phyloP scores from a whole-genome alignment of 352 stramenopile genomes.

The Phytophthora niederhauseri region DNA sequence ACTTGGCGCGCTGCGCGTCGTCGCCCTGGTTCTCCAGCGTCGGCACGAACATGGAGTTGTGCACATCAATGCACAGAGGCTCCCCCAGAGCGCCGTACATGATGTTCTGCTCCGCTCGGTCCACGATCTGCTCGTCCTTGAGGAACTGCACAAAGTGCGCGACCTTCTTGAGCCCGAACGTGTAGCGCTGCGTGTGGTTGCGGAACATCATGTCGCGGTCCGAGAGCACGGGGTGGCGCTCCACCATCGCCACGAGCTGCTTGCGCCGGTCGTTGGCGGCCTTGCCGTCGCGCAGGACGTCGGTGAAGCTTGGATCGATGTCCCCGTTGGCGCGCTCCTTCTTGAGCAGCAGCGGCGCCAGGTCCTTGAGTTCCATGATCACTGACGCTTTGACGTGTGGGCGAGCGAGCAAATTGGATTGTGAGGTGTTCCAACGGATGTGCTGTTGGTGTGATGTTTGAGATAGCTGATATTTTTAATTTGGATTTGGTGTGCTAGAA shows the following conservation, averaged over 20 bases:
- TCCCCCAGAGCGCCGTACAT: constrained; percentile 18
- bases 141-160: constrained; percentile 26
- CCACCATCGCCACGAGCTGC: constrained; percentile 16
- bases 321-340: constrained; percentile 18
- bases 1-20: constrained; percentile 24
- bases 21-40: constrained; percentile 29
- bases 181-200: constrained; percentile 33
- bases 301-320: constrained; percentile 12
- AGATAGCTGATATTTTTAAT: not conserved
- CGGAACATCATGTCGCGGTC: constrained; percentile 27
- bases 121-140: not conserved
- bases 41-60: constrained; percentile 28
- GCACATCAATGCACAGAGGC: constrained; percentile 16
- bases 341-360: constrained; percentile 25
- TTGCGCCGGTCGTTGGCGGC: constrained; percentile 18
- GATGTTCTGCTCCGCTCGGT: constrained; percentile 16
- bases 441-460: not conserved
- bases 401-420: not conserved
- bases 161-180: constrained; percentile 23
- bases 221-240: constrained; percentile 21
- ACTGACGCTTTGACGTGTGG: not conserved
- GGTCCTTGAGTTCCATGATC: constrained; percentile 26
- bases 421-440: not conserved
- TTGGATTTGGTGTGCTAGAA: no score
- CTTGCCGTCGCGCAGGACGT: constrained; percentile 18